Evolutionary conservation across 257 asterid genomes (phyloP).

Genomic region (Gentiana straminea): DNA sequence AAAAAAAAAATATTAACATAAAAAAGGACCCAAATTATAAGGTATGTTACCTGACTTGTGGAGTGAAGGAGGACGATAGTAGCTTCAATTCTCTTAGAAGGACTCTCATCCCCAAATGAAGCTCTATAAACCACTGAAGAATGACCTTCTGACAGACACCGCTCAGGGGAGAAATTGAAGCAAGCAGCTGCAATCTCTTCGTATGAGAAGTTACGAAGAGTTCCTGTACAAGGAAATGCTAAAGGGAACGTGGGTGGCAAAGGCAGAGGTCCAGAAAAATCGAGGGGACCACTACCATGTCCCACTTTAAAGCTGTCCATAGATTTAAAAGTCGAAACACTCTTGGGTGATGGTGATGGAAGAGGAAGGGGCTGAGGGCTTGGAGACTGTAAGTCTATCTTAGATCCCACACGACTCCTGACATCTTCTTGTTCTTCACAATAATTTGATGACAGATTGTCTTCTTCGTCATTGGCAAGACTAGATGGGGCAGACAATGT

Average conservation of each 20-base stretch:
- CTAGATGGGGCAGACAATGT: conserved; percentile 77
- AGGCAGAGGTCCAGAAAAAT: conserved; percentile 83
- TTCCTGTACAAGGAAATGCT: conserved; percentile 35
- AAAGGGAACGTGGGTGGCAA: conserved; percentile 61
- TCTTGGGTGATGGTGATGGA: conserved; percentile 67
- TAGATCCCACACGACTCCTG: conserved; percentile 49
- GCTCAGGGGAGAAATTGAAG: conserved; percentile 78
- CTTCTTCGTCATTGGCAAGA: conserved; percentile 60
- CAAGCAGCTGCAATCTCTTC: conserved; percentile 87
- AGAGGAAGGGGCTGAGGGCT: conserved; percentile 96
- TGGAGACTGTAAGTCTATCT: conserved; percentile 53
- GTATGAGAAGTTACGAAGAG: conserved; percentile 45
- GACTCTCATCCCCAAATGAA: conserved; percentile 55
- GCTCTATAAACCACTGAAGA: conserved; percentile 84
- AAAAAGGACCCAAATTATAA: not conserved
- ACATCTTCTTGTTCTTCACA: conserved; percentile 62
- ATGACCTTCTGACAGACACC: conserved; percentile 87
- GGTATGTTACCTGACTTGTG: conserved; percentile 48
- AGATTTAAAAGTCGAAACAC: conserved; percentile 38
- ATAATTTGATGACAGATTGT: conserved; percentile 36
- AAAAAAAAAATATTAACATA: not conserved
- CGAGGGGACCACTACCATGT: conserved; percentile 48
- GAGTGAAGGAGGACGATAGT: conserved; percentile 78
- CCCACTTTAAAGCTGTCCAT: conserved; percentile 59
- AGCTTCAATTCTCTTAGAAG: conserved; percentile 66